Conservation (phyloP, 1,284 basidiomycete species). For the Kwoniella shivajii region DNA sequence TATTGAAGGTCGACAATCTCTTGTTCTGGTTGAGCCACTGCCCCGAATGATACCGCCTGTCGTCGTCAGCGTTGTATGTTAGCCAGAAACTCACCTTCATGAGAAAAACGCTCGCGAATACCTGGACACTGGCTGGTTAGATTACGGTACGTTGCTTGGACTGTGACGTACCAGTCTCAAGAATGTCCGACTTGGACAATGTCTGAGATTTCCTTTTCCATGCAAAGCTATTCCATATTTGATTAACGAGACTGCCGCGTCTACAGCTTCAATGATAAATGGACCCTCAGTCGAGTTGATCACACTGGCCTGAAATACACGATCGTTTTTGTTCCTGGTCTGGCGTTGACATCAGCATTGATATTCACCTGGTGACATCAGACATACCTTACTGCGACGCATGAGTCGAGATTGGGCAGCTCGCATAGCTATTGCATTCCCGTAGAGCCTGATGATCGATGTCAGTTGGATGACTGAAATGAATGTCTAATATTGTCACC, state of each 20-base stretch:
- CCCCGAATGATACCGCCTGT: slow-evolving; percentile 15
- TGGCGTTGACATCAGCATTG: background rate
- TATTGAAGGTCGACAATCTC: slow-evolving; percentile 16
- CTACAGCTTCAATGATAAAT: slow-evolving; percentile 19
- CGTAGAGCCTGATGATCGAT: slow-evolving; percentile 16
- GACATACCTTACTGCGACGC: background rate
- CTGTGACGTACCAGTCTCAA: slow-evolving; percentile 6
- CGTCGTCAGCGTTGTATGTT: background rate
- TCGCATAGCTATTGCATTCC: slow-evolving; percentile 26
- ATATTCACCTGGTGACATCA: background rate
- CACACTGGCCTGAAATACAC: slow-evolving; percentile 17
- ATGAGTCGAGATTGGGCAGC: slow-evolving; percentile 14
- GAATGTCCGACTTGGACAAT: slow-evolving; percentile 12
- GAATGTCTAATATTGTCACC: background rate
- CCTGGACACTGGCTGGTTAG: background rate
- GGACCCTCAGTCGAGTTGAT: slow-evolving; percentile 15
- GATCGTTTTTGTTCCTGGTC: slow-evolving; percentile 1
- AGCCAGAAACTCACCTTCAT: slow-evolving; percentile 12
- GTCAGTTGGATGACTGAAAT: background rate
- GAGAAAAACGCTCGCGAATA: slow-evolving; percentile 19
- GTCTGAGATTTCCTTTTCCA: slow-evolving; percentile 10
- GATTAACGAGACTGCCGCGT: slow-evolving; percentile 14
- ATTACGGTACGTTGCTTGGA: background rate
- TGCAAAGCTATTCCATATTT: slow-evolving; percentile 17
- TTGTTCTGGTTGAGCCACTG: slow-evolving; percentile 15